These are phyloP conservation scores for Neurospora sp. DNA, from an alignment of 495 filamentous ascomycete genomes.

Conservation along the genomic window DNA sequence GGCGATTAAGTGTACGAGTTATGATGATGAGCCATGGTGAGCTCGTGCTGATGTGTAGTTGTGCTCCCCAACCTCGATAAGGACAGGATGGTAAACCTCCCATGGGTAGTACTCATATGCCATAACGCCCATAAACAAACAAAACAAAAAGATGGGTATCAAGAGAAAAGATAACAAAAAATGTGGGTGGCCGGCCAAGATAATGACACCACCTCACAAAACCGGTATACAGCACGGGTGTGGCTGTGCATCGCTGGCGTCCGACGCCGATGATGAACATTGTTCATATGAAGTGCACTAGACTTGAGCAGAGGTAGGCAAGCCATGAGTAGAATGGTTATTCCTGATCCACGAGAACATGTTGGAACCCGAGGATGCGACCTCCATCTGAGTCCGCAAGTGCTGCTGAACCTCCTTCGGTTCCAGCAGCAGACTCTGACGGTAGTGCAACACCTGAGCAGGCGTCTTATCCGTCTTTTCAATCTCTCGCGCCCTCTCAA, in stretches of 20 bases:
- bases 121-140: slow-evolving; percentile 1
- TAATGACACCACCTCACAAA: neutral
- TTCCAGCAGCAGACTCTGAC: slow-evolving; percentile 80
- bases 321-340: slow-evolving; percentile 10
- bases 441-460: slow-evolving; percentile 69
- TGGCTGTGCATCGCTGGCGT: neutral
- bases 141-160: slow-evolving; percentile 7
- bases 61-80: neutral
- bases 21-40: neutral
- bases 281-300: slow-evolving; percentile 2
- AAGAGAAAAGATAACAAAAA: slow-evolving; percentile 1
- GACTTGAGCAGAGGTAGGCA: slow-evolving; percentile 7
- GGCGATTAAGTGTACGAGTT: neutral
- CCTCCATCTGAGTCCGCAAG: slow-evolving; percentile 41
- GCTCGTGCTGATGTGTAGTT: neutral
- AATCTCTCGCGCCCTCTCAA: slow-evolving; percentile 67
- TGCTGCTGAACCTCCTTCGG: slow-evolving; percentile 53
- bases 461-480: slow-evolving; percentile 53
- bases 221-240: neutral
- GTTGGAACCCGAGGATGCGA: slow-evolving; percentile 4
- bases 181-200: neutral
- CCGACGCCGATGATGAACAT: neutral
- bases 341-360: slow-evolving; percentile 27
- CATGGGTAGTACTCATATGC: neutral
- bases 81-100: neutral